phyloP scores from a whole-genome alignment of 495 filamentous ascomycete species.

The Trichocladium uniseriatum region DNA sequence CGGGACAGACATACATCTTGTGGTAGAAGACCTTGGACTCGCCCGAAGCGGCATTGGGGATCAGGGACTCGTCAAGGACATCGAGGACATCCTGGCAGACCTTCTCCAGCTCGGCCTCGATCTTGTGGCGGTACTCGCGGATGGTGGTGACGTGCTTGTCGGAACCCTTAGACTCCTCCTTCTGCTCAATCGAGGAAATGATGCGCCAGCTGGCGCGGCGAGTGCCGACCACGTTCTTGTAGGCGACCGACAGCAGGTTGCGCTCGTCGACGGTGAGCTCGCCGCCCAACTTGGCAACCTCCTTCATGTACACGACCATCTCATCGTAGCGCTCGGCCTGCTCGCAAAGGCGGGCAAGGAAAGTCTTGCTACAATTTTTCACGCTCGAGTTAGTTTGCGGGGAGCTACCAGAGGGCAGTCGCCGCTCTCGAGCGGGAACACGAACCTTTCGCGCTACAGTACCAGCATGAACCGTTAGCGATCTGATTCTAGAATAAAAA shows the following conservation, averaged over 20 bases:
- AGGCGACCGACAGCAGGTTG: slow-evolving; percentile 96
- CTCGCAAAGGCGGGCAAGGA: slow-evolving; percentile 99
- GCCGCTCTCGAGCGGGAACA: slow-evolving; percentile 10
- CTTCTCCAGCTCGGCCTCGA: slow-evolving; percentile 93
- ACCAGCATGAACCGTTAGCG: slow-evolving; percentile 35
- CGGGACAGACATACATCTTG: slow-evolving; percentile 78
- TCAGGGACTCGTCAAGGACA: slow-evolving; percentile 89
- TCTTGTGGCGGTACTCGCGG: slow-evolving; percentile 97
- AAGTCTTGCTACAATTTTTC: slow-evolving; percentile 78
- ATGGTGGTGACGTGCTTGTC: slow-evolving; percentile 96
- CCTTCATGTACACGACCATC: slow-evolving; percentile 99
- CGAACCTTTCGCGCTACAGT: slow-evolving; percentile 75
- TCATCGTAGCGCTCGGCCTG: slow-evolving; percentile 99
- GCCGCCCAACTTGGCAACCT: slow-evolving; percentile 98
- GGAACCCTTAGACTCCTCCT: slow-evolving; percentile 98
- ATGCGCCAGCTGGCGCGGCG: slow-evolving; percentile 99
- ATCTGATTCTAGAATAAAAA: not conserved
- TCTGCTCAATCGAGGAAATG: slow-evolving; percentile 99
- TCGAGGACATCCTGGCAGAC: slow-evolving; percentile 98
- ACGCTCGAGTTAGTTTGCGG: slow-evolving; percentile 20
- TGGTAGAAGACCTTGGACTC: slow-evolving; percentile 99
- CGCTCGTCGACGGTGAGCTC: slow-evolving; percentile 97
- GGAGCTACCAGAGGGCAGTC: slow-evolving; percentile 3
- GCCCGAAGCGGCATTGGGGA: slow-evolving; percentile 94
- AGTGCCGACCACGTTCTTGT: slow-evolving; percentile 99